phyloP scores from a whole-genome alignment of 176 grass and related monocot species.

The Avena atlantica region DNA sequence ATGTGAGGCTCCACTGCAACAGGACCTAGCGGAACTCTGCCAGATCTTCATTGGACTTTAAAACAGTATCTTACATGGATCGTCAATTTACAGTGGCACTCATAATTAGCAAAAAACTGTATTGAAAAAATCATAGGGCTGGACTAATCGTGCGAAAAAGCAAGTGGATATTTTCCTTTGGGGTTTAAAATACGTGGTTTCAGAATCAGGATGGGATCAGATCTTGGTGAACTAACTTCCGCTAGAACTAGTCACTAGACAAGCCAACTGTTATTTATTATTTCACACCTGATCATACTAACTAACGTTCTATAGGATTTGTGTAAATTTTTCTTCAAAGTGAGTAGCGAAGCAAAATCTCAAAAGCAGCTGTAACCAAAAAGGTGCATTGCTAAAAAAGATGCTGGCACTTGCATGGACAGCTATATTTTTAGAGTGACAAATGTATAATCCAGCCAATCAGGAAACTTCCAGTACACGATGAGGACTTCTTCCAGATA shows the following conservation, averaged over 20 bases:
- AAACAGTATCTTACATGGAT: neutral
- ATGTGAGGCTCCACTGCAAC: neutral
- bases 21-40: neutral
- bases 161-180: neutral
- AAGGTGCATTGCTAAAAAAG: neutral
- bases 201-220: neutral
- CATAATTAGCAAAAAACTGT: neutral
- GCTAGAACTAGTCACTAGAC: neutral
- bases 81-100: neutral
- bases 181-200: neutral
- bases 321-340: neutral
- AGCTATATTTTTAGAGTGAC: neutral
- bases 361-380: neutral
- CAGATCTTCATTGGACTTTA: neutral
- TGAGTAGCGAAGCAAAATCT: conserved; percentile 3
- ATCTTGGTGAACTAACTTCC: neutral
- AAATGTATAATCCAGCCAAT: conserved; percentile 14
- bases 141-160: neutral
- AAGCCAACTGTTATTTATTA: neutral
- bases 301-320: neutral
- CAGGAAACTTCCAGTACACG: neutral
- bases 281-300: neutral
- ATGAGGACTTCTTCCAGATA: neutral
- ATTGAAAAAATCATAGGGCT: conserved; percentile 11
- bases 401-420: neutral